These are phyloP conservation scores for Venturia aucupariae DNA, from an alignment of 2,329 filamentous ascomycete genomes.

Conservation along the genomic window DNA sequence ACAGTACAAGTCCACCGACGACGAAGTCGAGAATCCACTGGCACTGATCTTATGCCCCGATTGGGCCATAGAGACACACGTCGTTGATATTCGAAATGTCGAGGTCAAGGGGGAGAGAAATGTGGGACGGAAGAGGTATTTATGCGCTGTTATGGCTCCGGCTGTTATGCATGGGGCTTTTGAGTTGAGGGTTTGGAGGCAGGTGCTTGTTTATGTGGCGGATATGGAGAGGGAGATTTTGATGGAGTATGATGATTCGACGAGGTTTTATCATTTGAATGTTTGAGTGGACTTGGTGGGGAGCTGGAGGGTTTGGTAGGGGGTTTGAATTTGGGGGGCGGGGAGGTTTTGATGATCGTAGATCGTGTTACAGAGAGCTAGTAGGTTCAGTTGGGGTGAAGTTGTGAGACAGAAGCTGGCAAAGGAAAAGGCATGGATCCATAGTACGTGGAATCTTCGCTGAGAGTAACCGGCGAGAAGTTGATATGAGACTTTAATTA, in stretches of 20 bases:
- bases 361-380: too few species aligned
- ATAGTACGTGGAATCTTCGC: too few species aligned
- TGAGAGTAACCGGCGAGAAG: too few species aligned
- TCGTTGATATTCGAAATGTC: not conserved
- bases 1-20: not conserved
- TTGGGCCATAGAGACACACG: not conserved
- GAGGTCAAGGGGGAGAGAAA: not conserved
- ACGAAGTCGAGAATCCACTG: not conserved
- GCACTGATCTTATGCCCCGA: not conserved
- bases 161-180: not conserved
- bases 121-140: not conserved
- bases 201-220: not conserved
- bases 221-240: constrained; percentile 7
- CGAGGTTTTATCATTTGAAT: not conserved
- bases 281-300: not conserved
- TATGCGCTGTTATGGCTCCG: not conserved
- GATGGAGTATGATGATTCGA: constrained; percentile 11
- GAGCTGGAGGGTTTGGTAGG: too few species aligned
- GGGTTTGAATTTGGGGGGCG: too few species aligned
- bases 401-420: too few species aligned
- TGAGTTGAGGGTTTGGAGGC: not conserved
- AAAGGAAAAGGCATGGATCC: too few species aligned
- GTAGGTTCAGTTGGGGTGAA: too few species aligned
- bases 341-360: too few species aligned
- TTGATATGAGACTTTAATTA: too few species aligned